Evolutionary conservation across 257 asterid species (phyloP).

Genomic region (Salvia miltiorrhiza): DNA sequence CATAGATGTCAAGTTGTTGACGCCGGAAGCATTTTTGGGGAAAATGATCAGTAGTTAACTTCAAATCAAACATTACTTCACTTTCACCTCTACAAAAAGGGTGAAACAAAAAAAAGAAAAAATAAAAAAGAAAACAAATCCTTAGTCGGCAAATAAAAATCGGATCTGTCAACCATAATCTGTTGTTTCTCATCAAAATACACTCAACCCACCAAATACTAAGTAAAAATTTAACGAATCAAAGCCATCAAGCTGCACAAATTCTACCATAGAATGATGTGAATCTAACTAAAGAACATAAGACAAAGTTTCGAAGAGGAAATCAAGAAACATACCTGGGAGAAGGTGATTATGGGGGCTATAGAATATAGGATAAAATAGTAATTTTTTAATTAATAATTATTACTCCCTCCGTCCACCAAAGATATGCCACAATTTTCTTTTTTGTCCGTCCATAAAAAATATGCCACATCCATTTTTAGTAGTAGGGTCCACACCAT

Average conservation of each 20-base stretch:
- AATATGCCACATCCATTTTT: no score
- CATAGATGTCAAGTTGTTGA: slow-evolving; percentile 6
- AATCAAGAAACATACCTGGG: slow-evolving; percentile 30
- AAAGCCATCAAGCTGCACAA: slow-evolving; percentile 15
- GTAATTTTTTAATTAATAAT: no score
- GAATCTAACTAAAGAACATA: background rate
- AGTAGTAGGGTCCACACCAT: no score
- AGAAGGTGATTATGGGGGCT: slow-evolving; percentile 17
- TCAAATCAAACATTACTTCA: background rate
- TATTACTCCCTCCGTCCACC: no score
- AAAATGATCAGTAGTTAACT: background rate
- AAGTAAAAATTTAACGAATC: background rate
- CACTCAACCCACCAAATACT: slow-evolving; percentile 14
- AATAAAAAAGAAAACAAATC: background rate
- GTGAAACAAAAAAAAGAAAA: background rate
- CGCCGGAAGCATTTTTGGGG: background rate
- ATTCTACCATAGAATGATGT: slow-evolving; percentile 7
- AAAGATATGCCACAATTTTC: no score
- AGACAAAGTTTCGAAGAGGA: no score
- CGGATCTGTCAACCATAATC: background rate
- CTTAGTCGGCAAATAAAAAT: background rate
- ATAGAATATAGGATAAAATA: no score
- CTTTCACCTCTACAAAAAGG: background rate
- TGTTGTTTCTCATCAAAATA: background rate
- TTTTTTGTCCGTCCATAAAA: no score